Evolutionary conservation across 257 asterid species (phyloP).

Genomic region (Capsicum chinense): DNA sequence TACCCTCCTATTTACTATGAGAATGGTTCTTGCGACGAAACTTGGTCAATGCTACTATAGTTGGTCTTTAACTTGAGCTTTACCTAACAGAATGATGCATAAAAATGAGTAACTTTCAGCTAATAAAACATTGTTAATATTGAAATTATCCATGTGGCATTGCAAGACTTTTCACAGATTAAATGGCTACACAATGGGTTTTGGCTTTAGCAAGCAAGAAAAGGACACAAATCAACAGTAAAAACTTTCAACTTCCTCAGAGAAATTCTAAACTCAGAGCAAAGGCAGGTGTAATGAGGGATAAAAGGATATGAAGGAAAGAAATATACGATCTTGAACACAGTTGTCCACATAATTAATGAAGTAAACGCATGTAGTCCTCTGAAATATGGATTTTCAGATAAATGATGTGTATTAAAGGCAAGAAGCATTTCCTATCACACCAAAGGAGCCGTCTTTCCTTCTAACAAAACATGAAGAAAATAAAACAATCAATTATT

Average conservation of each 20-base stretch:
- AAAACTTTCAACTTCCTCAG: slow-evolving; percentile 16
- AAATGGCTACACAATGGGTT: no score
- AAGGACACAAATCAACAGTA: neutral
- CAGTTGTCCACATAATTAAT: slow-evolving; percentile 91
- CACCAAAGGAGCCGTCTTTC: neutral
- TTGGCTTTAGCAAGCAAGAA: no score
- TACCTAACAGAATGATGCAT: neutral
- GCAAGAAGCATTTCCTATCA: slow-evolving; percentile 23
- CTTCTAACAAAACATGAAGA: slow-evolving; percentile 8
- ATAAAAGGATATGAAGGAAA: slow-evolving; percentile 26
- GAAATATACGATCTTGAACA: slow-evolving; percentile 81
- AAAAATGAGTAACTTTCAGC: neutral
- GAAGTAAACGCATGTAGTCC: slow-evolving; percentile 27
- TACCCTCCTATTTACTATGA: slow-evolving; percentile 52
- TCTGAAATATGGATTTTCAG: slow-evolving; percentile 6
- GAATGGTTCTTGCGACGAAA: slow-evolving; percentile 66
- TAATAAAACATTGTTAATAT: neutral
- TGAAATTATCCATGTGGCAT: no score
- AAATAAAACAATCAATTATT: neutral
- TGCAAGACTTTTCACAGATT: no score
- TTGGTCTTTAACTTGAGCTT: neutral
- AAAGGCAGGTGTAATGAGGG: neutral
- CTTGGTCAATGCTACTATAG: slow-evolving; percentile 43
- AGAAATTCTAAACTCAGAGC: neutral
- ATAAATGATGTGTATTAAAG: neutral